These are phyloP conservation scores for Scutellaria minor DNA, from an alignment of 257 asterid genomes.

Conservation along the genomic window DNA sequence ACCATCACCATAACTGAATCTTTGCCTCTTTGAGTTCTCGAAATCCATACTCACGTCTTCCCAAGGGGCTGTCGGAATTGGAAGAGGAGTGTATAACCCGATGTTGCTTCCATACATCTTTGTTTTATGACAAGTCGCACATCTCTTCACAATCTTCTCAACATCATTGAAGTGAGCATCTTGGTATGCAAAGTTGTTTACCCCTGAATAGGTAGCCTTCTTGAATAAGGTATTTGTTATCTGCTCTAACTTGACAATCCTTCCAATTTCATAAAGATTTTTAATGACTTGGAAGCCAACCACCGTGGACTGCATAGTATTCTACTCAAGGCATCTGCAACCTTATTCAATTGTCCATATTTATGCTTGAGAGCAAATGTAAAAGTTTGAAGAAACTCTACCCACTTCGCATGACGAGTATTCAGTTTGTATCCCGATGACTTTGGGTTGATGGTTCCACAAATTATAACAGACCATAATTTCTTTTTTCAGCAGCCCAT, in stretches of 20 bases:
- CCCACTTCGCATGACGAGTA: not conserved
- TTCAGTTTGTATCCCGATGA: not conserved
- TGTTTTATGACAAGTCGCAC: not conserved
- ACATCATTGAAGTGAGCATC: not conserved
- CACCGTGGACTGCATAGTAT: too few species aligned
- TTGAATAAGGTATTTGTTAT: not conserved
- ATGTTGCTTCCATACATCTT: not conserved
- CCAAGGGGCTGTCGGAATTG: not conserved
- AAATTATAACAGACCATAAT: too few species aligned
- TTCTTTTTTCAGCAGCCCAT: too few species aligned
- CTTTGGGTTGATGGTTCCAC: too few species aligned
- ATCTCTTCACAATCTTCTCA: not conserved
- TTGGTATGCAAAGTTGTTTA: slow-evolving; percentile 4
- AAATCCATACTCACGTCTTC: slow-evolving; percentile 2
- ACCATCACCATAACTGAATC: not conserved
- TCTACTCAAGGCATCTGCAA: not conserved
- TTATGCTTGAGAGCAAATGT: not conserved
- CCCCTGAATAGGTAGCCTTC: not conserved
- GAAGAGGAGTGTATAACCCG: not conserved
- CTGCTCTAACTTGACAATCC: too few species aligned
- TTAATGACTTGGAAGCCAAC: too few species aligned
- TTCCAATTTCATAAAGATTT: too few species aligned
- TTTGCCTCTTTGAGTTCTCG: not conserved
- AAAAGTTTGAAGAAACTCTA: not conserved
- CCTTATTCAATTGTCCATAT: not conserved